Base-by-base conservation (phyloP, 306 rosid genomes). In the Cucurbita pepo region DNA sequence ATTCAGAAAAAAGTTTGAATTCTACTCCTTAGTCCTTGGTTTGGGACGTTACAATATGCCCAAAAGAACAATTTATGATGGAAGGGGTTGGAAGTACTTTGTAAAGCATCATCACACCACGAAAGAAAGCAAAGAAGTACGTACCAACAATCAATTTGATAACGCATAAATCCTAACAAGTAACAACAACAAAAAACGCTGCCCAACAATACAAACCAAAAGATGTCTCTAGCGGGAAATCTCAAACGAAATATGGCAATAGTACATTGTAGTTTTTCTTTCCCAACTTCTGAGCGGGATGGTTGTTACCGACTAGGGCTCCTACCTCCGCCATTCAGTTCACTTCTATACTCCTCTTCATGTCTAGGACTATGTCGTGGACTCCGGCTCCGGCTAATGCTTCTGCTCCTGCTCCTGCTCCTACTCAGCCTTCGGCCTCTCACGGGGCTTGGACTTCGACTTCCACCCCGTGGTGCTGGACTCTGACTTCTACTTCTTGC, bases 401-500 rank as follows among this genome's bases (percentile, higher is more conserved):
- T 83, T 77, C 79, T 55, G 86, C 79, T 91, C 71, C 78, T 61
- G 82, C 91, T 86, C 41, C 41, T 77, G 67, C 70, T 63, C 52
- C 71, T 64, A 10, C 65, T 34, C 11, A 34, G 25, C 8, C 69
- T 61, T 61, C 48, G 47, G 11, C 69, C 69, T 9, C 45, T 60
- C 6, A 37, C 21, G 7, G 67, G 67, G 22, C 67, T 61, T 5
- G 45, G 67, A 61, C 67, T 61, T 61, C 47, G 66, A 30, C 79
- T 77, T 18, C 80, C 83, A 7, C 63, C 85, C 79, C 87, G 87
- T 7, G 69, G 87, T 7, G 69, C 82, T 43, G 91, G 96, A 76
- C 90, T 95, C 69, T 34, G 91, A 74, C 91, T 86, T 2, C 83
- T 88, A 73, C 95, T 89, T 81, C 97, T 85, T 2, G 87, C 77